Conservation (phyloP, 2,329 filamentous ascomycete genomes). For the Penicillium psychrosexuale region DNA sequence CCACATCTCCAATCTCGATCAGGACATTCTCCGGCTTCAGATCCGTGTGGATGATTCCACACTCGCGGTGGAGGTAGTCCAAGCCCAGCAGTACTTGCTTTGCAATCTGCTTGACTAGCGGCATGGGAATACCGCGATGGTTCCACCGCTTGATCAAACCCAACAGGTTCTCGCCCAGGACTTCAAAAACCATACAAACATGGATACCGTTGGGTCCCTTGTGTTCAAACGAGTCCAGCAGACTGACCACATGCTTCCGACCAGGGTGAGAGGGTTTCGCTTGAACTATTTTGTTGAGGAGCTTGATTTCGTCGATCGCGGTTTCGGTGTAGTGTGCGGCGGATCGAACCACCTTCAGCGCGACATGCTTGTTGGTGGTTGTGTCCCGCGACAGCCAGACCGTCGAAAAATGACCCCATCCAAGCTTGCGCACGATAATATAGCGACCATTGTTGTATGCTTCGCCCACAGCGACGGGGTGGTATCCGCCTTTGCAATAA, state of each 20-base stretch:
- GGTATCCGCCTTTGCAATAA: slow-evolving; percentile 98
- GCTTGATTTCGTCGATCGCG: slow-evolving; percentile 96
- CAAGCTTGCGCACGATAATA: slow-evolving; percentile 90
- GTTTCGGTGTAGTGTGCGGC: slow-evolving; percentile 99
- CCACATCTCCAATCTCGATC: slow-evolving; percentile 97
- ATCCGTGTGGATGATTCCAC: slow-evolving; percentile 97
- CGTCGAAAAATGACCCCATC: slow-evolving; percentile 99
- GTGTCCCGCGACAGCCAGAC: slow-evolving; percentile 86
- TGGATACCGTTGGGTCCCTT: slow-evolving; percentile 95
- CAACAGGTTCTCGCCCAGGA: slow-evolving; percentile 89
- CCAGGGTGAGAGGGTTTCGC: slow-evolving; percentile 94
- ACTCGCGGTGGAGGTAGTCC: slow-evolving; percentile 95
- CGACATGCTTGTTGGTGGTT: slow-evolving; percentile 85
- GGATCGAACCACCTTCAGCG: slow-evolving; percentile 94
- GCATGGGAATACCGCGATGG: slow-evolving; percentile 93
- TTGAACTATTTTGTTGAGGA: slow-evolving; percentile 93
- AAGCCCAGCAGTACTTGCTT: slow-evolving; percentile 95
- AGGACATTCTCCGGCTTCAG: slow-evolving; percentile 97
- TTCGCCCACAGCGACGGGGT: slow-evolving; percentile 90
- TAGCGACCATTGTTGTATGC: slow-evolving; percentile 98
- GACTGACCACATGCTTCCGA: slow-evolving; percentile 89
- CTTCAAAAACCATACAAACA: slow-evolving; percentile 99
- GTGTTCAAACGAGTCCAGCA: slow-evolving; percentile 96
- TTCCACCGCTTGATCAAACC: slow-evolving; percentile 98
- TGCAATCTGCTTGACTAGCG: slow-evolving; percentile 95